A percentile compares a stretch with the other conserved stretches of the same genome.
These are phyloP conservation scores for Tremellales sp. DNA, from an alignment of 1,284 basidiomycete species.

Conservation along the genomic window DNA sequence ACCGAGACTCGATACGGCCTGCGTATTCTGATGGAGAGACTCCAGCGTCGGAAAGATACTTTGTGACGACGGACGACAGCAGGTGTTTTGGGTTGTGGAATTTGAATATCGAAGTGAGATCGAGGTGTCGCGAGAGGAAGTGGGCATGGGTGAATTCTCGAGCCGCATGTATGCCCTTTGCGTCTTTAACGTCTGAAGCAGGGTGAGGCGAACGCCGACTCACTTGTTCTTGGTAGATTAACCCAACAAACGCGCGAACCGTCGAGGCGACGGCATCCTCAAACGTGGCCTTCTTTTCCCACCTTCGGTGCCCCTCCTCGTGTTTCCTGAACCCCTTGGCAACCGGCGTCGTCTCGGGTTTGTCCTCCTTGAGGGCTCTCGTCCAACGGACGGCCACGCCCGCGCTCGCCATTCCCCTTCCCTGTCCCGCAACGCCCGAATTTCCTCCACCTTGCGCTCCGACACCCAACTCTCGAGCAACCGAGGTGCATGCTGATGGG, in stretches of 20 bases:
- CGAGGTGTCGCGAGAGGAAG: slow-evolving; percentile 77
- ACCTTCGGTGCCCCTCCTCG: slow-evolving; percentile 5
- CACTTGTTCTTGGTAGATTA: slow-evolving; percentile 55
- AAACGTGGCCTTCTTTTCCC: slow-evolving; percentile 23
- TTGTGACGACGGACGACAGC: slow-evolving; percentile 68
- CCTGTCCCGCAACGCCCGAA: slow-evolving; percentile 10
- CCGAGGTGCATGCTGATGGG: slow-evolving; percentile 70
- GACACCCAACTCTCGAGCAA: slow-evolving; percentile 70
- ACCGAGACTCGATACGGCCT: slow-evolving; percentile 56
- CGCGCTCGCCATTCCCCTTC: slow-evolving; percentile 12
- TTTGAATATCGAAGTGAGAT: slow-evolving; percentile 79
- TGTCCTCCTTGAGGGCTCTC: slow-evolving; percentile 67
- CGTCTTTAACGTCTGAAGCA: slow-evolving; percentile 17
- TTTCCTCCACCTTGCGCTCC: slow-evolving; percentile 30
- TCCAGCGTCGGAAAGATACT: slow-evolving; percentile 55
- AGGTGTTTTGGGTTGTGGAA: slow-evolving; percentile 82
- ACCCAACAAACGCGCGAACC: slow-evolving; percentile 53
- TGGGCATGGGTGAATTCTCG: slow-evolving; percentile 79
- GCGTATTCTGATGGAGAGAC: slow-evolving; percentile 64
- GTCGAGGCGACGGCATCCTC: slow-evolving; percentile 49
- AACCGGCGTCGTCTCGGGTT: slow-evolving; percentile 37
- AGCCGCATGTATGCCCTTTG: slow-evolving; percentile 73
- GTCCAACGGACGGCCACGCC: slow-evolving; percentile 50
- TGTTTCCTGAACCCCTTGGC: slow-evolving; percentile 23
- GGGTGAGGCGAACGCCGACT: slow-evolving; percentile 16